Evolutionary conservation across 192 early-diverging fungal species (phyloP).

Genomic region (Backusella luteola): DNA sequence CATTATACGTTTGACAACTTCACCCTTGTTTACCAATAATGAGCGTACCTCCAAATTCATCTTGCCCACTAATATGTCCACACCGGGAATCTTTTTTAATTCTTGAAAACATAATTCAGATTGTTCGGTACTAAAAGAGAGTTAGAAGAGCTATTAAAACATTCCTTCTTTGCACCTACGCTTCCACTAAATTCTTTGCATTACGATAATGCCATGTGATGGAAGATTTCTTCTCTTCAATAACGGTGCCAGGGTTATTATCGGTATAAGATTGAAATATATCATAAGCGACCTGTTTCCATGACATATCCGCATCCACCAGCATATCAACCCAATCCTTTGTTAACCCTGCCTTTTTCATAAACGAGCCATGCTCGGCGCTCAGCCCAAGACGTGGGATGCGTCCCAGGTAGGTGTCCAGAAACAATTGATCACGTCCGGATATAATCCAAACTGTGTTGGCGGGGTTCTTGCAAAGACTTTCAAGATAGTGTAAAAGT

Average conservation of each 20-base stretch:
- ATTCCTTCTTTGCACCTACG: conserved; percentile 10
- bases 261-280: conserved; percentile 93
- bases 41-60: conserved; percentile 97
- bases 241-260: conserved; percentile 85
- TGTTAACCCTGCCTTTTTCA: conserved; percentile 69
- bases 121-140: conserved; percentile 9
- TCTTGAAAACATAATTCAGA: conserved; percentile 21
- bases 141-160: not conserved
- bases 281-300: conserved; percentile 87
- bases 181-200: conserved; percentile 17
- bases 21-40: conserved; percentile 90
- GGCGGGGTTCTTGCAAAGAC: conserved; percentile 69
- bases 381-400: conserved; percentile 79
- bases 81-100: conserved; percentile 46
- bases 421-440: conserved; percentile 81
- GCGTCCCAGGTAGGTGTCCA: conserved; percentile 81
- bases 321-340: conserved; percentile 75
- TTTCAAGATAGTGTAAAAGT: conserved; percentile 74
- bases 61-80: conserved; percentile 94
- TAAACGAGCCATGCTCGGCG: conserved; percentile 96
- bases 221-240: conserved; percentile 89
- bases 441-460: conserved; percentile 91
- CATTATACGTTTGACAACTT: conserved; percentile 89
- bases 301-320: conserved; percentile 71
- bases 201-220: conserved; percentile 97